phyloP scores from a whole-genome alignment of 495 filamentous ascomycete genomes.

The Neurospora sp. region DNA sequence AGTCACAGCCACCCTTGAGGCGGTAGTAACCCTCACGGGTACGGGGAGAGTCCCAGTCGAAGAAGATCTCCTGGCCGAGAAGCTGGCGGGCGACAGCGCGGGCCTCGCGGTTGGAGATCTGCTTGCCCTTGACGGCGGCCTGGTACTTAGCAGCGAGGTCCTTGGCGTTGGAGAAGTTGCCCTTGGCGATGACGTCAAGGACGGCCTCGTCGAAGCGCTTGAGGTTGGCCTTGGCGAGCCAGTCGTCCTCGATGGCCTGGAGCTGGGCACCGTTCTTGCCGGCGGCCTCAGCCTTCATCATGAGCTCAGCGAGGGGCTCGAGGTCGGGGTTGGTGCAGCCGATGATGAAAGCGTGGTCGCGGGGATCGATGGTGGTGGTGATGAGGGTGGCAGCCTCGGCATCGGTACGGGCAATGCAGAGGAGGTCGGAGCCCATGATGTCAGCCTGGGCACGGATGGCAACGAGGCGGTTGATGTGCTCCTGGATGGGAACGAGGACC shows the following conservation, averaged over 20 bases:
- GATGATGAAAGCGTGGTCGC: constrained; percentile 89
- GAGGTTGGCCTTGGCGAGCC: constrained; percentile 71
- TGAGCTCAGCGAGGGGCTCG: constrained; percentile 79
- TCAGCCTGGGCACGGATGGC: constrained; percentile 96
- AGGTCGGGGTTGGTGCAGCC: constrained; percentile 79
- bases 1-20: constrained; percentile 82
- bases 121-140: constrained; percentile 60
- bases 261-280: constrained; percentile 76
- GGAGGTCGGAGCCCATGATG: constrained; percentile 89
- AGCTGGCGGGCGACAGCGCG: constrained; percentile 73
- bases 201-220: constrained; percentile 91
- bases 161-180: constrained; percentile 50
- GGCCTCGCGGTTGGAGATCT: constrained; percentile 60
- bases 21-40: constrained; percentile 94
- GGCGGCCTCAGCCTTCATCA: constrained; percentile 71
- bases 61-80: constrained; percentile 73
- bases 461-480: constrained; percentile 97
- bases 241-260: constrained; percentile 86
- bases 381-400: constrained; percentile 96
- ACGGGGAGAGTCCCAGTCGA: constrained; percentile 85
- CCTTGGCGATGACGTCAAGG: constrained; percentile 62
- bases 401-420: constrained; percentile 89
- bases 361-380: constrained; percentile 87
- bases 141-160: constrained; percentile 56
- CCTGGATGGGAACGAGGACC: constrained; percentile 91